Percentiles rank a stretch among this genome's conserved stretches.
phyloP scores from a whole-genome alignment of 371 early-diverging fungal genomes.

The Vavraia culicis region DNA sequence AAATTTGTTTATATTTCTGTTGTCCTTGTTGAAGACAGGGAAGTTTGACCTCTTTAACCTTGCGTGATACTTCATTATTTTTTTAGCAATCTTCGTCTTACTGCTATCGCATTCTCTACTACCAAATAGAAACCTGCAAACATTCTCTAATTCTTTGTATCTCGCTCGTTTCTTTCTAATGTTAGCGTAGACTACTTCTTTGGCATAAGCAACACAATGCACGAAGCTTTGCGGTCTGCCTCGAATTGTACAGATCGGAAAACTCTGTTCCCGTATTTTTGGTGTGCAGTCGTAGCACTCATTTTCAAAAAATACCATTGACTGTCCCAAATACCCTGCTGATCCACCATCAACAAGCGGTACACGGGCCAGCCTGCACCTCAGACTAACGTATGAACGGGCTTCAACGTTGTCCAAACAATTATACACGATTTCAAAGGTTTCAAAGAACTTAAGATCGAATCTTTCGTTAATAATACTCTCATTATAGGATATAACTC shows the following conservation, averaged over 20 bases:
- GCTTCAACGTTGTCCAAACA: conserved; percentile 88
- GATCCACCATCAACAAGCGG: conserved; percentile 88
- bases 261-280: conserved; percentile 46
- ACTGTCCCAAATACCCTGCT: conserved; percentile 76
- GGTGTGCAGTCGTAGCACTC: conserved; percentile 92
- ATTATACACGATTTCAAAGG: conserved; percentile 72
- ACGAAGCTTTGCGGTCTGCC: conserved; percentile 74
- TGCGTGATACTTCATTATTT: neutral
- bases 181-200: conserved; percentile 73
- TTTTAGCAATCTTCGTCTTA: conserved; percentile 2
- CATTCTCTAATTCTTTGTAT: conserved; percentile 75
- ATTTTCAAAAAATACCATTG: conserved; percentile 58
- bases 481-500: conserved; percentile 40
- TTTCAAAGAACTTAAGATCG: conserved; percentile 60
- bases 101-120: neutral
- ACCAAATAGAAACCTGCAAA: conserved; percentile 51
- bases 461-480: conserved; percentile 51
- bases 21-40: conserved; percentile 2
- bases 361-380: conserved; percentile 65
- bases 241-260: conserved; percentile 81
- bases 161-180: conserved; percentile 60
- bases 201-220: conserved; percentile 95
- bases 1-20: neutral
- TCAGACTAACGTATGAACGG: conserved; percentile 69
- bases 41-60: neutral